Evolutionary conservation across 2,329 filamentous ascomycete genomes (phyloP).

Genomic region (Diplodia mutila): DNA sequence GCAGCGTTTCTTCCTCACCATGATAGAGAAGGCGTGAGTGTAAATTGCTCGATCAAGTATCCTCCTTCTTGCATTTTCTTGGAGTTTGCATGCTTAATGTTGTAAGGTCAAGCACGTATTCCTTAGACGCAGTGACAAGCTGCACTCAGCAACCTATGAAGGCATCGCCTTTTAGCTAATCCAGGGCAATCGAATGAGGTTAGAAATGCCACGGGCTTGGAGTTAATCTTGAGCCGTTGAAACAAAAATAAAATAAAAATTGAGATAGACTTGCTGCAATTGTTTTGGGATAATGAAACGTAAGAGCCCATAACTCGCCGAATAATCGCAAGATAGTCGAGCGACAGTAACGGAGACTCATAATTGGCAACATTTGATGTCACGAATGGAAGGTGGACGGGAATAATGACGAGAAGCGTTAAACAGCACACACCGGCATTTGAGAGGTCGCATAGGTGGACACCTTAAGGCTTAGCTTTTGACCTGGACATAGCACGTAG

Average conservation of each 20-base stretch:
- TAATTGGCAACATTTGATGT: not conserved
- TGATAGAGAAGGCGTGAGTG: not conserved
- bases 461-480: too few species aligned
- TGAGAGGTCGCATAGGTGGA: too few species aligned
- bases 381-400: not conserved
- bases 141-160: not conserved
- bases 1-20: not conserved
- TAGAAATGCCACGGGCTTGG: not conserved
- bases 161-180: not conserved
- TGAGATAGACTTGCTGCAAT: not conserved
- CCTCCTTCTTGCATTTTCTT: not conserved
- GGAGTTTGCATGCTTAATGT: not conserved
- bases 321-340: constrained; percentile 1
- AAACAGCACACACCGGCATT: not conserved
- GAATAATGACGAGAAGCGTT: not conserved
- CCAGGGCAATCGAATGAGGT: not conserved
- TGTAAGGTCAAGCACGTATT: not conserved
- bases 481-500: not conserved
- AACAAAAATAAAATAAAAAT: too few species aligned
- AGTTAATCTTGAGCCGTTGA: not conserved
- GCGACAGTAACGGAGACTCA: not conserved
- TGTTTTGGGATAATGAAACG: not conserved
- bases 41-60: not conserved
- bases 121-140: not conserved
- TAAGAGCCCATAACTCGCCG: not conserved